Evolutionary conservation across 169 alveolate genomes (phyloP).

Genomic region (Cryptosporidium parvum): DNA sequence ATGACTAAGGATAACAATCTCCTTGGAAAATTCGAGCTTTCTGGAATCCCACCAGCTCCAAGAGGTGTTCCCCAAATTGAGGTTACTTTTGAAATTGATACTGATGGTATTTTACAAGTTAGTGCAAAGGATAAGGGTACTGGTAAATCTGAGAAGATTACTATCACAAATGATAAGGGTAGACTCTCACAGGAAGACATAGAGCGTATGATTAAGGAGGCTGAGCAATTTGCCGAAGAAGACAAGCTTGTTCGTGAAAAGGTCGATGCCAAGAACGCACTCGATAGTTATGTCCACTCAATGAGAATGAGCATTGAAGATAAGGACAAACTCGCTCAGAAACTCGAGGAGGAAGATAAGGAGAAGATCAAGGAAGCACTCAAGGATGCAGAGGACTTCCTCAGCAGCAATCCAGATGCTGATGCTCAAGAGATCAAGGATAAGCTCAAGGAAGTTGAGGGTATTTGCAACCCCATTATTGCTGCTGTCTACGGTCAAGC

Average conservation of each 20-base stretch:
- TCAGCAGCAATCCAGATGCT: slow-evolving; percentile 92
- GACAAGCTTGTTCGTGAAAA: slow-evolving; percentile 91
- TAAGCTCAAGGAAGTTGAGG: slow-evolving; percentile 92
- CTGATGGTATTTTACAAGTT: slow-evolving; percentile 94
- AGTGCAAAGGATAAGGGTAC: slow-evolving; percentile 96
- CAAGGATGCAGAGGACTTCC: slow-evolving; percentile 93
- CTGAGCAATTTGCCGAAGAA: slow-evolving; percentile 94
- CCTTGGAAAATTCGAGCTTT: slow-evolving; percentile 95
- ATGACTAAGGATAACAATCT: slow-evolving; percentile 96
- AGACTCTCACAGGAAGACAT: slow-evolving; percentile 94
- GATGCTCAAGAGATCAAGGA: slow-evolving; percentile 93
- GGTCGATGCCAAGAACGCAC: slow-evolving; percentile 93
- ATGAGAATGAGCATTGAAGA: slow-evolving; percentile 93
- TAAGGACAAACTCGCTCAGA: slow-evolving; percentile 91
- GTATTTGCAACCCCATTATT: slow-evolving; percentile 94
- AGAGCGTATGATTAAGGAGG: slow-evolving; percentile 95
- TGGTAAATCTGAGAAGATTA: slow-evolving; percentile 92
- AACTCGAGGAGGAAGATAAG: slow-evolving; percentile 93
- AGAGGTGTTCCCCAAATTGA: slow-evolving; percentile 96
- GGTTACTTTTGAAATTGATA: slow-evolving; percentile 96
- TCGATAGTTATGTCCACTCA: slow-evolving; percentile 92
- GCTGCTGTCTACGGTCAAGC: slow-evolving; percentile 91
- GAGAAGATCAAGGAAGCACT: slow-evolving; percentile 89
- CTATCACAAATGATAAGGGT: slow-evolving; percentile 95
- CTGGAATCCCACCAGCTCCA: slow-evolving; percentile 95